Conservation (phyloP, 805 yeast genomes). For the Priceomyces medius region DNA sequence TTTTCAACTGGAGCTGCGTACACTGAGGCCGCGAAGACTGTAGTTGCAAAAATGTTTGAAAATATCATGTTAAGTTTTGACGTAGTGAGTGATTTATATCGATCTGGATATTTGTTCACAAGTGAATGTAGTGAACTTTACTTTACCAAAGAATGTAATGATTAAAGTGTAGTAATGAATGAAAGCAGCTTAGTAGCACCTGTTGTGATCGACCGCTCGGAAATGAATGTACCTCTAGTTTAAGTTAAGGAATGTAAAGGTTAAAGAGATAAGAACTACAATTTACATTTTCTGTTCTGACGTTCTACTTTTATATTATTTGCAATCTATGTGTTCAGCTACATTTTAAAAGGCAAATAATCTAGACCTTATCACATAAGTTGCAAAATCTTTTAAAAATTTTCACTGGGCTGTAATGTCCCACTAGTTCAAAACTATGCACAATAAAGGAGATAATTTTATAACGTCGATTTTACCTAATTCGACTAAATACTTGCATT, state of each 20-base stretch:
- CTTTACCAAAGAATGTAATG: background rate
- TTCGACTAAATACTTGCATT: conserved; percentile 1
- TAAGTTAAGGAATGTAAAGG: background rate
- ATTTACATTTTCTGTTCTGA: background rate
- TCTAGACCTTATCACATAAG: background rate
- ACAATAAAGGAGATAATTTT: background rate
- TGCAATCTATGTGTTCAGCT: background rate
- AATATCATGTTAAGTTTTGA: conserved; percentile 6
- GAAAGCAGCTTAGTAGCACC: background rate
- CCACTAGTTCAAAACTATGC: conserved; percentile 1
- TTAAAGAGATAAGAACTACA: background rate
- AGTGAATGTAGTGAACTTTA: conserved; percentile 2
- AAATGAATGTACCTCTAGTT: conserved; percentile 1
- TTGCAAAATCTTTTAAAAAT: conserved; percentile 1
- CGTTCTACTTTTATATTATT: background rate
- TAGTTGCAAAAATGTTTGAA: conserved; percentile 12
- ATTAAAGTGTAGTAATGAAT: background rate
- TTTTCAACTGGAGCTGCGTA: conserved; percentile 20
- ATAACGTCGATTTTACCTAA: background rate
- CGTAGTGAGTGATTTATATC: background rate
- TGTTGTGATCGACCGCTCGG: background rate
- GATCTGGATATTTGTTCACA: background rate
- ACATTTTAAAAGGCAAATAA: background rate
- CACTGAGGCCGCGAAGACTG: conserved; percentile 22
- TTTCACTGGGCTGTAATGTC: background rate